phyloP scores from a whole-genome alignment of 2,329 filamentous ascomycete genomes.

The Fusarium continuum region DNA sequence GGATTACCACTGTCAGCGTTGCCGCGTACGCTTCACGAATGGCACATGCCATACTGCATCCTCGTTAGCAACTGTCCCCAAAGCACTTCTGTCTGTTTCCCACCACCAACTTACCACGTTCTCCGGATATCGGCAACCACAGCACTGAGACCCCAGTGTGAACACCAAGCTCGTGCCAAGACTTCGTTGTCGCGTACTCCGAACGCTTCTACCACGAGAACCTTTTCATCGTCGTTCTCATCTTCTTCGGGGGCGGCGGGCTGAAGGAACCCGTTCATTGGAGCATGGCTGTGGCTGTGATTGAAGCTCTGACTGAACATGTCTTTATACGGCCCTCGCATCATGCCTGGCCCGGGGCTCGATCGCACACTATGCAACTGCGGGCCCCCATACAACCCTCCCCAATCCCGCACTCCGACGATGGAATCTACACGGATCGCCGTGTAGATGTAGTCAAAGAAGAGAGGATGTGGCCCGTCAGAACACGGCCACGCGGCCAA shows the following conservation, averaged over 20 bases:
- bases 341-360: constrained; percentile 47
- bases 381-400: constrained; percentile 52
- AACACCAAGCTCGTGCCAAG: constrained; percentile 79
- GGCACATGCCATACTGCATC: constrained; percentile 73
- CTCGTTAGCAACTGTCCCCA: constrained; percentile 13
- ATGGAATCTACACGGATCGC: constrained; percentile 70
- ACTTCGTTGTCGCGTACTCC: constrained; percentile 80
- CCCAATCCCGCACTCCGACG: constrained; percentile 73
- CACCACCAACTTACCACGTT: constrained; percentile 65
- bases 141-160: constrained; percentile 77
- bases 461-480: constrained; percentile 72
- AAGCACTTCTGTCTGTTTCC: not conserved
- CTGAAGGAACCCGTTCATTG: constrained; percentile 29
- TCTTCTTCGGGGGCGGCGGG: constrained; percentile 48
- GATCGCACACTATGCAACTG: constrained; percentile 47
- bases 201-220: constrained; percentile 77
- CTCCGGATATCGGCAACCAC: constrained; percentile 73
- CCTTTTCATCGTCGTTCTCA: constrained; percentile 67
- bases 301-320: constrained; percentile 40
- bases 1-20: constrained; percentile 75
- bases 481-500: constrained; percentile 72
- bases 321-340: constrained; percentile 41
- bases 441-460: constrained; percentile 74
- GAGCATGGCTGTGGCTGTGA: constrained; percentile 16
- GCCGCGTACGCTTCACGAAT: constrained; percentile 80